Base-by-base conservation (phyloP, 2,329 filamentous ascomycete species). In the Tolypocladium paradoxum region DNA sequence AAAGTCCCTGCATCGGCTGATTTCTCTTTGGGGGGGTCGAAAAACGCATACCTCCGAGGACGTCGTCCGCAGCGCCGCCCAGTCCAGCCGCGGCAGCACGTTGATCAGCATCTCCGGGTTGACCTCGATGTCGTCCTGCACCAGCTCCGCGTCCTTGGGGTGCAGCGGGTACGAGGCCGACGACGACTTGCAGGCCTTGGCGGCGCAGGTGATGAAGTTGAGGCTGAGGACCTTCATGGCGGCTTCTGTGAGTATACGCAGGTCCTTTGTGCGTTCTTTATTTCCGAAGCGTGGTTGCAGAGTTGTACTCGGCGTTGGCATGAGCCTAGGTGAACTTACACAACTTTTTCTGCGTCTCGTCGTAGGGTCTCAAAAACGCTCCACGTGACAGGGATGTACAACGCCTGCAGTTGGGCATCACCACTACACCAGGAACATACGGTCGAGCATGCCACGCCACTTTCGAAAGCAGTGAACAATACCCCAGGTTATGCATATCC, bases 171-270 rank as follows among this genome's bases (percentile, higher is more conserved):
- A 97, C 27, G 90, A 89, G 51, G 80, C 74, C 6, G 85, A 76
- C 34, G 85, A 84, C 54, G 83, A 81, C 73, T 95, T 96, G 85
- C 93, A 99, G 53, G 87, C 78, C 77, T 96, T 97, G 67, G 95
- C 87, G 57, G 93, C 92, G 77, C 93, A 99, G 64, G 90, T 93
- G 59, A 97, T 77, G 72, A 99, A 99, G 73, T 97, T 97, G 64
- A 95, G 85, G 56, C 90, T 96, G 51, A 97, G 82, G 57, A 97
- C 77, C 72, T 97, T 97, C 93, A 99, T 99, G 38, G 45, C 47
- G 58, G 35, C 27, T 24, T 16, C n/a, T 50, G 14, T 37, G 14
- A 31, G 14, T 4, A n/a, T 9, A 9, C 8, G 48, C 16, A 24
- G 16, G 7, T 27, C 6, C 4, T 3, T 48, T 48, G n/a, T 22